These are phyloP conservation scores for Phytophthora boehmeriae DNA, from an alignment of 352 stramenopile genomes.

Conservation along the genomic window DNA sequence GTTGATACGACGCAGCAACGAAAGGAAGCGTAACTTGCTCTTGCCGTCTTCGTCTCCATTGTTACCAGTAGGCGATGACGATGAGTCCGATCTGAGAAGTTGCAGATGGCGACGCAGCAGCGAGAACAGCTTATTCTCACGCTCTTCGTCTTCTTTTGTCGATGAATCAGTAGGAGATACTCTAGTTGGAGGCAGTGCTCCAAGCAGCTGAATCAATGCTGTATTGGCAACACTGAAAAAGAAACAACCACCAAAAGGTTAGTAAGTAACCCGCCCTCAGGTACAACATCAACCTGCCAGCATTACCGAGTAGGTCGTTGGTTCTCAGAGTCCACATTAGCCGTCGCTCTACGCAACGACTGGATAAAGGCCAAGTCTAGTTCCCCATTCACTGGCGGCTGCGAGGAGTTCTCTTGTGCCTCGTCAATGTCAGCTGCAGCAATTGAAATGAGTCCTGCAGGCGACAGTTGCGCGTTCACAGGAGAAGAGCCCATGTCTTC, in stretches of 20 bases:
- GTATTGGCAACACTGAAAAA: constrained; percentile 30
- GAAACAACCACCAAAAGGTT: neutral
- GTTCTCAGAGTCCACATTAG: neutral
- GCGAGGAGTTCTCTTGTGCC: constrained; percentile 39
- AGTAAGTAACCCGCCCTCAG: neutral
- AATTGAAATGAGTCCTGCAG: constrained; percentile 81
- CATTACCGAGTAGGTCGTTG: neutral
- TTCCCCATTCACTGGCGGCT: constrained; percentile 45
- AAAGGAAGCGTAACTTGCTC: constrained; percentile 75
- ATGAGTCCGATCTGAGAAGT: constrained; percentile 29
- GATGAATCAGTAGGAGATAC: constrained; percentile 9
- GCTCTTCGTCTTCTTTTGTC: constrained; percentile 22
- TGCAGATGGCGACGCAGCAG: constrained; percentile 38
- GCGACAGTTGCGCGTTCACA: constrained; percentile 65
- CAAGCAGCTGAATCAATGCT: constrained; percentile 36
- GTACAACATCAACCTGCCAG: constrained; percentile 14
- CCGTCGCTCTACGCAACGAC: constrained; percentile 47
- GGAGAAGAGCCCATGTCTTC: constrained; percentile 55
- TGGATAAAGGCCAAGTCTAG: constrained; percentile 73
- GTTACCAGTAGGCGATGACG: constrained; percentile 9
- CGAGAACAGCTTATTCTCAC: constrained; percentile 36
- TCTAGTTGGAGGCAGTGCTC: constrained; percentile 15
- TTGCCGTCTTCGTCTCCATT: constrained; percentile 39
- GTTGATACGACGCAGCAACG: constrained; percentile 80
- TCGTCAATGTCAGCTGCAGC: constrained; percentile 85